Evolutionary conservation across 345 rosid species (phyloP), one percentile per base, ranked within the genome.

Genomic region (Moricandia moricandioides): DNA sequence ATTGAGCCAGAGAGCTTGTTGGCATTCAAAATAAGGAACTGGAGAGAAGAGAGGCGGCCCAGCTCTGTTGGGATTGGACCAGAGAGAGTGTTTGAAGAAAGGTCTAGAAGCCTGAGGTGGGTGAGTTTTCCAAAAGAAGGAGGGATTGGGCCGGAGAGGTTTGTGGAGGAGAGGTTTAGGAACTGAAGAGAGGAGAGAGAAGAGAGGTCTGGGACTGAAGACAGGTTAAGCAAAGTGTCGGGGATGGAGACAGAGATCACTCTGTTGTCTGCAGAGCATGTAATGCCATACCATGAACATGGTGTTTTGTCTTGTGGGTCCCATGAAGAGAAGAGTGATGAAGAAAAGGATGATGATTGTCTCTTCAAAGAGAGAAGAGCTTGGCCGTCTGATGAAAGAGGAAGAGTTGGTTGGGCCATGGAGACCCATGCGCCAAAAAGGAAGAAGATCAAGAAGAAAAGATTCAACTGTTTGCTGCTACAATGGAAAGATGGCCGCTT

Each of bases 281-380:
- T 88, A 52, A 94, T 76, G 69, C 96, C 98, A 73, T 84, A 82
- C 98, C 98, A 94, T 29, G 91, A 86, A 87, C 98, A 94, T 59
- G 98, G 97, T 29, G 88, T 90, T 52, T 64, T 74, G 87, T 74
- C 79, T 56, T 86, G 83, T 17, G 93, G 93, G 83, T 90, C 83
- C 98, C 97, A 94, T 18, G 98, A 85, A 16, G 91, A 83, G 65
- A 91, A 86, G 31, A 83, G 12, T 5, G 89, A 66, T 2, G 96
- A 84, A 11, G 89, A 82, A 65, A 84, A 51, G 78, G 81, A 84
- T 52, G 80, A 80, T 31, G 81, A 74, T 55, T 84, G 82, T 56
- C 72, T 83, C 49, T 86, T 80, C 2, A 85, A 82, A 16, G 93
- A 83, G 57, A 91, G 67, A 43, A 93, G 89, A 9, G 92, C 90